phyloP scores from a whole-genome alignment of 345 rosid genomes.

The Pugionium cornutum region DNA sequence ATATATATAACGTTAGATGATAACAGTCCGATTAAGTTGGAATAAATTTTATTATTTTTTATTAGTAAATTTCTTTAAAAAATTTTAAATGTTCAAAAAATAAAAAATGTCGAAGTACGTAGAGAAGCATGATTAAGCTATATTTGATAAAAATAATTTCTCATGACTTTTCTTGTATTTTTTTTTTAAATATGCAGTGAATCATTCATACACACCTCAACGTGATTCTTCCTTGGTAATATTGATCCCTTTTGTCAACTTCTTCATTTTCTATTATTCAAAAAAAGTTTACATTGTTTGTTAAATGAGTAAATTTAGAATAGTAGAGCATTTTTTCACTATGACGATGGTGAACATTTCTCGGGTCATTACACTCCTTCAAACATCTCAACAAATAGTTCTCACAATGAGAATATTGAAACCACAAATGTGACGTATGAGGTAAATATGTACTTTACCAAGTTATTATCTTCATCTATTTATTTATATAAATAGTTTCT shows the following conservation, averaged over 20 bases:
- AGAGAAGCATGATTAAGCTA: too few relatives aligned
- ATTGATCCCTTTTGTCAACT: neutral
- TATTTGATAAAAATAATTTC: neutral
- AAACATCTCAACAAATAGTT: neutral
- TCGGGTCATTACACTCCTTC: neutral
- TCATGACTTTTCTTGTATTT: constrained; percentile 1
- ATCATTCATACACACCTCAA: constrained; percentile 31
- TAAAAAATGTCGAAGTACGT: neutral
- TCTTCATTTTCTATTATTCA: neutral
- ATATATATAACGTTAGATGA: neutral
- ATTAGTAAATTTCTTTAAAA: neutral
- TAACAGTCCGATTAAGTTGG: neutral
- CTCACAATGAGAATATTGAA: neutral
- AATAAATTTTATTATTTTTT: too few relatives aligned
- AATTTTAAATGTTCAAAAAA: neutral
- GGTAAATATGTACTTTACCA: neutral
- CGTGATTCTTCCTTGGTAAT: constrained; percentile 30
- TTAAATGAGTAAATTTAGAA: neutral
- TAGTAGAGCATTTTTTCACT: neutral
- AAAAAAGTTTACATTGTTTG: neutral
- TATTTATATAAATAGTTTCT: too few relatives aligned
- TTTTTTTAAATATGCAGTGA: constrained; percentile 19
- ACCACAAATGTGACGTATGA: neutral
- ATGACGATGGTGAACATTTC: constrained; percentile 17
- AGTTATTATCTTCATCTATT: too few relatives aligned